Evolutionary conservation across 352 stramenopile species (phyloP).

Genomic region (Phytophthora pinifolia): DNA sequence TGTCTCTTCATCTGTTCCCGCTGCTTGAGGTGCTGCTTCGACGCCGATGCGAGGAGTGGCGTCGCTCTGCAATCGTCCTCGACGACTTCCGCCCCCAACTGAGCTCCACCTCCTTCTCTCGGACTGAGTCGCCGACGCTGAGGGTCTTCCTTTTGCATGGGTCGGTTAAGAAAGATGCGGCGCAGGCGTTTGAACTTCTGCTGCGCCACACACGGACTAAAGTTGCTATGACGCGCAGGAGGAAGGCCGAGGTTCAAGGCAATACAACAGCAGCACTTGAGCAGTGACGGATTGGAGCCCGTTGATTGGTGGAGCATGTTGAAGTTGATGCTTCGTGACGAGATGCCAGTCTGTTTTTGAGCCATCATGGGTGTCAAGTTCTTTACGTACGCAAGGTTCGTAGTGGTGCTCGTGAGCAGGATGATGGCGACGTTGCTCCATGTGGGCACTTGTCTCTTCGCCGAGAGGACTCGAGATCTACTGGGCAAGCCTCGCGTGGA

Average conservation of each 20-base stretch:
- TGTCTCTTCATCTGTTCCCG: constrained; percentile 51
- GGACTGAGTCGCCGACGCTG: constrained; percentile 5
- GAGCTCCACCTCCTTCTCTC: constrained; percentile 1
- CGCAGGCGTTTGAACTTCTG: constrained; percentile 56
- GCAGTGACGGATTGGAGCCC: constrained; percentile 8
- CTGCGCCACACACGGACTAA: constrained; percentile 28
- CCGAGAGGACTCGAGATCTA: constrained; percentile 5
- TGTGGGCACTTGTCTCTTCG: constrained; percentile 6
- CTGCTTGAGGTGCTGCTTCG: constrained; percentile 6
- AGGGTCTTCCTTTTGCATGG: constrained; percentile 12
- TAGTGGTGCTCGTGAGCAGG: constrained; percentile 15
- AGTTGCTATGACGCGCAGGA: too few species aligned
- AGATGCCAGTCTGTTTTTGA: background rate
- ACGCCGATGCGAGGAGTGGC: background rate
- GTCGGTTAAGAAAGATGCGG: constrained; percentile 72
- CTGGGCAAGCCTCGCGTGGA: constrained; percentile 14
- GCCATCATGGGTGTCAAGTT: constrained; percentile 31
- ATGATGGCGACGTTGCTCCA: constrained; percentile 21
- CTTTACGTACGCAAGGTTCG: constrained; percentile 20
- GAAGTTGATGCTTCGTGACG: constrained; percentile 25
- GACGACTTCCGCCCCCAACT: background rate
- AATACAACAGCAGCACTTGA: too few species aligned
- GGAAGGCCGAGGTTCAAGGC: too few species aligned
- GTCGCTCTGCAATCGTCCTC: background rate
- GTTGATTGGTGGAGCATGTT: constrained; percentile 17